Conservation (phyloP, 2,329 filamentous ascomycete species). For the Talaromyces sp. region DNA sequence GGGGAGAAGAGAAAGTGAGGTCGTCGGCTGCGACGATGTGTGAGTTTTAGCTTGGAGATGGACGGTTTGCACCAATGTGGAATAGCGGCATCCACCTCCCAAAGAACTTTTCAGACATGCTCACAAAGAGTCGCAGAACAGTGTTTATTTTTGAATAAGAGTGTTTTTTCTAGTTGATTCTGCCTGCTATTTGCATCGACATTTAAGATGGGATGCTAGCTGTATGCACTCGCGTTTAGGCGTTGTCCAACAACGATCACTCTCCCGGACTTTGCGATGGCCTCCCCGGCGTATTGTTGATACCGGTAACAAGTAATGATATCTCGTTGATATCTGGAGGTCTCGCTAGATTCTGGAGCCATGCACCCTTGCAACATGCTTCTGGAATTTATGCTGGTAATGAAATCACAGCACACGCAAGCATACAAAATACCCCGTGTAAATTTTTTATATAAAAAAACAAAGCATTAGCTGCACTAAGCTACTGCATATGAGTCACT, state of each 20-base stretch:
- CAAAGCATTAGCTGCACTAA: neutral
- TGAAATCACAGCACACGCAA: neutral
- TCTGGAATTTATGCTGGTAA: neutral
- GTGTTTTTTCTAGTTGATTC: neutral
- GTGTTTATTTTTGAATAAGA: neutral
- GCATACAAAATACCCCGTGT: neutral
- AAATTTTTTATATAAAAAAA: neutral
- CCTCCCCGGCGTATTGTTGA: conserved; percentile 5
- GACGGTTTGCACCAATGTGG: conserved; percentile 8
- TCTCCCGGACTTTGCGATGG: conserved; percentile 4
- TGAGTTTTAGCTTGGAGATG: conserved; percentile 10
- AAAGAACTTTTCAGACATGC: neutral
- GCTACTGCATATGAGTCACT: neutral
- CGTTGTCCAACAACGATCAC: neutral
- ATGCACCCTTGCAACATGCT: neutral
- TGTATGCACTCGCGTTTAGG: neutral
- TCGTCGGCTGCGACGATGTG: neutral
- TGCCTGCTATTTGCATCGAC: neutral
- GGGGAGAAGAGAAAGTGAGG: neutral
- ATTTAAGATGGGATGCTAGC: neutral
- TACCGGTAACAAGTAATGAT: neutral
- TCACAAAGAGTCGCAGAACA: neutral
- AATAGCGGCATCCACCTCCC: conserved; percentile 5
- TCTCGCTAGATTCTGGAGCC: neutral
- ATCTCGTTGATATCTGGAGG: too few species aligned